phyloP scores from a whole-genome alignment of 2,329 filamentous ascomycete species.

The Knufia petricola region DNA sequence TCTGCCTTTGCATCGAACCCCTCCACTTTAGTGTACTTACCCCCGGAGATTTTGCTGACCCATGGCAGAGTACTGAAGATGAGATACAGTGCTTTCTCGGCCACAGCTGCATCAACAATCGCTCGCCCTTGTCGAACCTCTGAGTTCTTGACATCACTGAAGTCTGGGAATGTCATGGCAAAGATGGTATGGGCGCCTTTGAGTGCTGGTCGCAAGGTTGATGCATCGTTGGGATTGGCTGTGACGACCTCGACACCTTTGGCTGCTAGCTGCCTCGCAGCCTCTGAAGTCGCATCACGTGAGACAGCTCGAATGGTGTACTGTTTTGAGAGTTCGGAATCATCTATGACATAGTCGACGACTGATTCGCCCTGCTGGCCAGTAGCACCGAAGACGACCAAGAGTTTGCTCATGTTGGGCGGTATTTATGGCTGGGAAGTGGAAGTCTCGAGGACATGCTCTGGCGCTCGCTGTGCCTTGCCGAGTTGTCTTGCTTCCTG shows the following conservation, averaged over 20 bases:
- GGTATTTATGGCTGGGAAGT: too few species aligned
- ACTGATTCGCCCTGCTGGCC: constrained; percentile 50
- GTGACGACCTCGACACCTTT: constrained; percentile 44
- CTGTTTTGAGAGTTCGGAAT: constrained; percentile 36
- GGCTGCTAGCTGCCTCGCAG: constrained; percentile 35
- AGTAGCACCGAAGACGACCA: constrained; percentile 28
- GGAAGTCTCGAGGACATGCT: too few species aligned
- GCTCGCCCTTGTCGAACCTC: constrained; percentile 24
- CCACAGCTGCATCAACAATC: constrained; percentile 26
- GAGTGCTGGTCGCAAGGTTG: constrained; percentile 37
- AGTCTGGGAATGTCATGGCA: constrained; percentile 32
- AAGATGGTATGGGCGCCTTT: constrained; percentile 42
- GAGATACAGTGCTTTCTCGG: constrained; percentile 23
- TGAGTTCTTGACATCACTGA: constrained; percentile 12
- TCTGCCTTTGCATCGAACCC: constrained; percentile 51
- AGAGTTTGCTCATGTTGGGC: constrained; percentile 21
- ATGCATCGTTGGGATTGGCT: constrained; percentile 43
- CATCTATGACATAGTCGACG: constrained; percentile 35
- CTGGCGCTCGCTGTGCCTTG: too few species aligned
- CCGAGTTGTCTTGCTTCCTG: too few species aligned
- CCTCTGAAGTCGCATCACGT: constrained; percentile 37
- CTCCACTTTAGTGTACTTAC: constrained; percentile 29
- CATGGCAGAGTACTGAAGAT: constrained; percentile 26
- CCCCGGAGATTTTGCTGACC: constrained; percentile 24
- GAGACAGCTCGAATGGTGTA: constrained; percentile 49